Evolutionary conservation across 208 protist genomes (phyloP), one percentile per base, ranked within the genome.

Genomic region (Trypanosoma mega): DNA sequence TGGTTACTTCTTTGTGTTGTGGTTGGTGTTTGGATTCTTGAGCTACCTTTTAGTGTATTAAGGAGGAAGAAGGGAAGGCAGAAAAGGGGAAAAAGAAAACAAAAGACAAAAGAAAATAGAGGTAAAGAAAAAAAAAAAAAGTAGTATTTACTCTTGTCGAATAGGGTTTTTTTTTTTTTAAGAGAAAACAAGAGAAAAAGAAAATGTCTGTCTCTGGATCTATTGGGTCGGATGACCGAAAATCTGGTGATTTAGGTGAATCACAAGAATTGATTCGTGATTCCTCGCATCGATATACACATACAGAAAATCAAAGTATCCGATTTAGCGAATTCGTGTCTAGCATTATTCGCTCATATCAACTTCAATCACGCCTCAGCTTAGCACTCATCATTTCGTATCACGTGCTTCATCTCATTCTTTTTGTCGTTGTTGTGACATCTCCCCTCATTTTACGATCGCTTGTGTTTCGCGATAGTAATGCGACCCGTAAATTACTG

Each of bases 341-440:
- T 11, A 58, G 16, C 12, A 14, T 58, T 58, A 2, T 43, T 12
- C 5, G 16, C 7, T 58, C 52, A 29, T 65, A 58, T 45, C 41
- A 43, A 23, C 27, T 65, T 4, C 27, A 11, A 2, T 43, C 36
- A 23, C 12, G 26, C 4, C 11, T 43, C 14, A 43, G 20, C 31
- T 4, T 46, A 43, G 16, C 16, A 16, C 18, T 58, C 14, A 29
- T 16, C 2, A 18, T 58, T 27, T 5, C n/a, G 2, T 58, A 47
- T 58, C 52, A 58, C 43, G 3, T 43, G 2, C 43, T 58, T 58
- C 52, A 58, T 16, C 20, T 58, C 29, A 12, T 11, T 43, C 11
- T 58, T 3, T 11, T 58, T 18, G 7, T 58, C 16, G 23, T 58
- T 36, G 27, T 58, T 7, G 8, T 58, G 26, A 43, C 23, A 12